Evolutionary conservation across 164 flowering plant species (phyloP).

Genomic region (Saururus chinensis): DNA sequence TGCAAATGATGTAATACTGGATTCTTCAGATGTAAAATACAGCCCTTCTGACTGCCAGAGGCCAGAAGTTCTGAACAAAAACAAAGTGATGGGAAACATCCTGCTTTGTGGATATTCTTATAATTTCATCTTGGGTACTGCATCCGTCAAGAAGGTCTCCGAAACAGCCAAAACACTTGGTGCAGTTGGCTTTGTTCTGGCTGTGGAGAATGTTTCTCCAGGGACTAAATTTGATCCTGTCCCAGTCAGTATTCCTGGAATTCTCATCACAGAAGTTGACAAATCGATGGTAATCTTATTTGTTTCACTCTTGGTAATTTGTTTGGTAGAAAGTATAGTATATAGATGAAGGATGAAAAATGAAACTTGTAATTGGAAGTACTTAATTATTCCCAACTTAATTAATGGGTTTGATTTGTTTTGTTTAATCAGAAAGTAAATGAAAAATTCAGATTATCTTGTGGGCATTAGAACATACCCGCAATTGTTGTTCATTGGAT

Average conservation of each 20-base stretch:
- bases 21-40: slow-evolving; percentile 57
- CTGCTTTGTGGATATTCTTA: slow-evolving; percentile 97
- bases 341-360: too few species aligned
- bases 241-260: slow-evolving; percentile 80
- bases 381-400: not conserved
- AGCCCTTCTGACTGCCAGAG: slow-evolving; percentile 89
- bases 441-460: too few species aligned
- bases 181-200: slow-evolving; percentile 95
- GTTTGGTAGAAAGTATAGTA: too few species aligned
- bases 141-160: slow-evolving; percentile 79
- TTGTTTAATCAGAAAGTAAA: too few species aligned
- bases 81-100: slow-evolving; percentile 76
- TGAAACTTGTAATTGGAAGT: not conserved
- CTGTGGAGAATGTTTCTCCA: slow-evolving; percentile 81
- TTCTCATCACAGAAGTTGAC: slow-evolving; percentile 66
- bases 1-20: slow-evolving; percentile 82
- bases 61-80: slow-evolving; percentile 75
- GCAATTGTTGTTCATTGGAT: too few species aligned
- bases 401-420: not conserved
- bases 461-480: too few species aligned
- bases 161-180: slow-evolving; percentile 89
- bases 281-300: slow-evolving; percentile 78
- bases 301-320: not conserved
- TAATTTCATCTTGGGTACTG: slow-evolving; percentile 76
- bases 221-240: slow-evolving; percentile 95